Evolutionary conservation across 1,284 basidiomycete genomes (phyloP), one percentile per base, ranked within the genome.

Genomic region (Clitocybe nebularis): DNA sequence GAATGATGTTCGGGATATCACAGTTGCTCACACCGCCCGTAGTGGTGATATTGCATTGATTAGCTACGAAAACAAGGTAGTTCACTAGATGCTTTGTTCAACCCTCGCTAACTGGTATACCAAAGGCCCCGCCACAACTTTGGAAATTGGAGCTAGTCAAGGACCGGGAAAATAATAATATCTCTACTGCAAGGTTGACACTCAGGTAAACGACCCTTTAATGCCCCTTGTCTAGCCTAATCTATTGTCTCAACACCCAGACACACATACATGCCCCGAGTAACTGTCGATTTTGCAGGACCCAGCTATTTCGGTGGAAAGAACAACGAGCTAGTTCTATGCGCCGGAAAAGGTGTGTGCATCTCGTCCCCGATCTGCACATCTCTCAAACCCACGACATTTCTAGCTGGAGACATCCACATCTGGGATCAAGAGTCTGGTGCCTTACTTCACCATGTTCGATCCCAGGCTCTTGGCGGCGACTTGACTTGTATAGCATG

Each of bases 381-480:
- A n/a, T 35, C 24, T 34, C 20, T 24, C 26, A 11, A 35, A 17
- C 29, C 19, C 4, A 26, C 21, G n/a, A 35, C n/a, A 36, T 36
- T 11, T 44, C 23, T 44, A 88, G 86, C 74, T 48, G 86, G 87
- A 1, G 84, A 88, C 53, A 79, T 89, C 21, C 81, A 87, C 53
- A 84, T 89, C n/a, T 89, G 87, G 87, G 86, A 89, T 55, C 75
- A 79, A 44, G 82, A 87, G 60, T 83, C 82, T 5, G 87, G 75
- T 6, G 71, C 76, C 14, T 61, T 84, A 2, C 64, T 89, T 3
- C 83, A 84, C 46, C 74, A 80, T 50, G 70, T 89, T 46, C 76
- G 74, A 14, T 72, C 78, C 23, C 77, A 80, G 52, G 69, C 66
- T 11, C 67, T 76, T 39, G 74, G 74, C 3, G 82, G 82, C 9